Percentiles rank a stretch among this genome's conserved stretches.
Evolutionary conservation across 805 yeast species (phyloP).

Genomic region (Nematodospora valgi): DNA sequence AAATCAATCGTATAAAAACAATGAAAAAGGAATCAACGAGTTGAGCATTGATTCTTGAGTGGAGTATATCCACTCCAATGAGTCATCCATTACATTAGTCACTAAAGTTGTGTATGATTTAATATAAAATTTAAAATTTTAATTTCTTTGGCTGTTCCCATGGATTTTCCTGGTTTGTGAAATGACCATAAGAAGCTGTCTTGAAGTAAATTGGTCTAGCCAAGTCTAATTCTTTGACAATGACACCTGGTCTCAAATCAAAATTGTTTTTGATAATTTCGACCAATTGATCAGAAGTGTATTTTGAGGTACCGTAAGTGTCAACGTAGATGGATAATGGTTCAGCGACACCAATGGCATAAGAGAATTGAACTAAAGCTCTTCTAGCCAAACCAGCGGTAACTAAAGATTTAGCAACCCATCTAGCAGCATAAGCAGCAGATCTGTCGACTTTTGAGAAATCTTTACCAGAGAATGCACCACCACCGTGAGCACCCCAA

Average conservation of each 20-base stretch:
- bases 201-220: constrained; percentile 99
- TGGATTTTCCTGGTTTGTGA: constrained; percentile 97
- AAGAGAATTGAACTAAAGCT: constrained; percentile 96
- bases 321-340: constrained; percentile 97
- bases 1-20: constrained; percentile 5
- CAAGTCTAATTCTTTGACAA: constrained; percentile 92
- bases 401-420: constrained; percentile 99
- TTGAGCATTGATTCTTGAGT: constrained; percentile 39
- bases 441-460: constrained; percentile 99
- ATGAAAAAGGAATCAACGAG: constrained; percentile 35
- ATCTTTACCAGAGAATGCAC: constrained; percentile 99
- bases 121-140: constrained; percentile 42
- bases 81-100: constrained; percentile 46
- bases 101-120: constrained; percentile 15
- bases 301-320: constrained; percentile 95
- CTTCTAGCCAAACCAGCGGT: constrained; percentile 94
- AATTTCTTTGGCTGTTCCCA: constrained; percentile 97
- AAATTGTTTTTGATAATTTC: constrained; percentile 90
- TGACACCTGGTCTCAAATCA: constrained; percentile 98
- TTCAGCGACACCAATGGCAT: constrained; percentile 99
- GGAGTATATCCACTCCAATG: constrained; percentile 13
- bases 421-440: constrained; percentile 99
- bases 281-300: constrained; percentile 86
- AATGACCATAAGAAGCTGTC: constrained; percentile 99
- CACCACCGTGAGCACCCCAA: constrained; percentile 99